Conservation (phyloP, 305 asterid genomes). For the Solanum hybrid region DNA sequence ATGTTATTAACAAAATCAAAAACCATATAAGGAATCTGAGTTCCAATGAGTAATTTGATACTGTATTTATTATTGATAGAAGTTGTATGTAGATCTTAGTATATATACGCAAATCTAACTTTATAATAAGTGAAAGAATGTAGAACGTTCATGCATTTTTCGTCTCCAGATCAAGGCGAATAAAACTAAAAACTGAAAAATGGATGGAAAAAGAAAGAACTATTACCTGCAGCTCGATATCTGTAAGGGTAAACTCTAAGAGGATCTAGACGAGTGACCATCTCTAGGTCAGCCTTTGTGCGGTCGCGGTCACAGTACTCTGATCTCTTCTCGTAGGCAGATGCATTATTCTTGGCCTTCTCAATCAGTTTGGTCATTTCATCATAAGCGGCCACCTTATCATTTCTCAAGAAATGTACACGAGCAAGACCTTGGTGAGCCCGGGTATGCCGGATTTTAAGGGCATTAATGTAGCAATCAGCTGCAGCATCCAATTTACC, state of each 20-base stretch:
- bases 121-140: background rate
- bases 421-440: conserved; percentile 99
- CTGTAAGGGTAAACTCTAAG: conserved; percentile 90
- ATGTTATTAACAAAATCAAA: background rate
- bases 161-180: background rate
- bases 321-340: conserved; percentile 91
- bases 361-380: conserved; percentile 92
- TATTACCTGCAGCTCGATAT: conserved; percentile 86
- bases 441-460: conserved; percentile 79
- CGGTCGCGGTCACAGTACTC: conserved; percentile 93
- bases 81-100: background rate
- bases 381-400: conserved; percentile 74
- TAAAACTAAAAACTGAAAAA: background rate
- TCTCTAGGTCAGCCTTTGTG: conserved; percentile 84
- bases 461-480: conserved; percentile 92
- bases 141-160: background rate
- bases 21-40: background rate
- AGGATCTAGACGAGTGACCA: conserved; percentile 85
- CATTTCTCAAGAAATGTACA: conserved; percentile 73
- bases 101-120: background rate
- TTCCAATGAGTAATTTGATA: background rate
- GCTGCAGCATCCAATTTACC: conserved; percentile 83
- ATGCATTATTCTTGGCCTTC: conserved; percentile 77
- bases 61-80: background rate
- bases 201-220: conserved; percentile 13